Evolutionary conservation across 805 yeast species (phyloP), one percentile per base, ranked within the genome.

Genomic region (Scheffersomyces ergatensis): DNA sequence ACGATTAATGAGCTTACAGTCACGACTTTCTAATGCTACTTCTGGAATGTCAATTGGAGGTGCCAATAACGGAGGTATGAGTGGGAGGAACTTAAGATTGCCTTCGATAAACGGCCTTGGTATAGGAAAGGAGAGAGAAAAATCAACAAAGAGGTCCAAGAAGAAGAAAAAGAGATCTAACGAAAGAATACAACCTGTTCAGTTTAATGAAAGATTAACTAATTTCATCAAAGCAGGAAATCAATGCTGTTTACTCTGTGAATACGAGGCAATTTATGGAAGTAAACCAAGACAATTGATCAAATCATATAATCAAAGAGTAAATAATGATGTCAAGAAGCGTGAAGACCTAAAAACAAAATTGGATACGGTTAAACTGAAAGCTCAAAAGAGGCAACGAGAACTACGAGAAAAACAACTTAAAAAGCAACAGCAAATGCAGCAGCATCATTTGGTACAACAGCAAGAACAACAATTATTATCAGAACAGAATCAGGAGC

Each of bases 191-290:
- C 18, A 5, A 14, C 7, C 17, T 14, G 18, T 8, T 8, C 5
- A 29, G 6, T n/a, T 29, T 29, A 18, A 29, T 14, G 18, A 29
- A 14, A 29, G 18, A 15, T 8, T 29, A 14, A 14, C 17, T 29
- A 15, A 29, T 29, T 29, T 29, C 11, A 29, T 29, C 15, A 29
- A 29, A 29, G 32, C 18, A 15, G 32, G 40, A 13, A 25, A 40
- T 34, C 21, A 43, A 34, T 53, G 68, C 45, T 77, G 82, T 50
- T 56, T 74, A 45, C 67, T 77, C 39, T 77, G 82, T 54, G 79
- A 76, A 47, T 77, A 76, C 52, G 77, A 75, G 50, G 63, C 68
- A 38, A 67, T 76, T 2, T 77, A 66, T 53, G 81, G 82, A 1
- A 58, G 56, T 34, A 72, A 74, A 37, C 82, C 82, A 0, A 55